Base-by-base conservation (phyloP, 2,329 filamentous ascomycete species). In the Fusarium chaquense region DNA sequence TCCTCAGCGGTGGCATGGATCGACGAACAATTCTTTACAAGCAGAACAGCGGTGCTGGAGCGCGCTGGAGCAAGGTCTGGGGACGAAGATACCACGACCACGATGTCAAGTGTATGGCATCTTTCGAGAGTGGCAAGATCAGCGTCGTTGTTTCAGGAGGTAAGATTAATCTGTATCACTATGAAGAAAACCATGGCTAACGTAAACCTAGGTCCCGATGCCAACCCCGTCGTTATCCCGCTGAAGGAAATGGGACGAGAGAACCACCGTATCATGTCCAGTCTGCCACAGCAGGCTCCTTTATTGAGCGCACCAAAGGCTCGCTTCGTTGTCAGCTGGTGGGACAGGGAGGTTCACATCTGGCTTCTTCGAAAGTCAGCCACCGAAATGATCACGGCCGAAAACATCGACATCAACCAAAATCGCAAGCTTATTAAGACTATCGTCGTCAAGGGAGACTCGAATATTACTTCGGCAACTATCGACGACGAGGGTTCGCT, bases 81-180 rank as follows among this genome's bases (percentile, higher is more conserved):
- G 93, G 97, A 76, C 87, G 93, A 71, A 87, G 93, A 76, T 94
- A 95, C 76, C 96, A 99, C 77, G 89, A 91, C 46, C 94, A 98
- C 79, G 96, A 99, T 81, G 94, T 98, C 75, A 98, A 98, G 82
- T 89, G 93, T 2, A 93, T 98, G 89, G 92, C 94, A 35, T 90
- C 93, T 0, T 98, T 95, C 70, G 96, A 99, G 79, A 91, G 91
- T 54, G 90, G 87, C 52, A 89, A 89, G 51, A 88, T 97, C 76
- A 98, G 93, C 75, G 89, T 98, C 58, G 85, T 97, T 13, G 92
- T 97, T 18, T 97, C 95, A 68, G 96, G 96, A 87, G 96, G 94
- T 93, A 83, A 80, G 85, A 62, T n/a, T 9, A 56, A n/a, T 15
- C 12, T 10, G 26, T 22, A 12, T 26, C 15, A 32, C 44, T 24